Evolutionary conservation across 305 asterid species (phyloP), one percentile per base, ranked within the genome.

Genomic region (Fraxinus nigra): DNA sequence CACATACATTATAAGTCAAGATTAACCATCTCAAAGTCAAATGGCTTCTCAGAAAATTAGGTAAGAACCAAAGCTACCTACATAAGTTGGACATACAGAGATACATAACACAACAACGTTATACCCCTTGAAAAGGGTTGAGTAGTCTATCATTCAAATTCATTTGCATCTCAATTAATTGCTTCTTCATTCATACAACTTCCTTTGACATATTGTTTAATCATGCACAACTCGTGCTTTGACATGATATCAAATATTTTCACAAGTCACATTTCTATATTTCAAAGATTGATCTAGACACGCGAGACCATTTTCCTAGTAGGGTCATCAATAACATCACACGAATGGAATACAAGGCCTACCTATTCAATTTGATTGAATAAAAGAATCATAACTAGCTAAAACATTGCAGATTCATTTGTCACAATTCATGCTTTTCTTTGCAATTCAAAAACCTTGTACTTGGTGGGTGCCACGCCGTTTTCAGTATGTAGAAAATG

Each of bases 371-470:
- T 28, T 85, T 67, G 56, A 24, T 70, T 85, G 85, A 78, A 85
- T 79, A 73, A 48, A 87, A 63, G 83, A 85, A 85, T 81, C 40
- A 69, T 72, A 72, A 79, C 77, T 80, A 84, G 89, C 78, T 75
- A 78, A 69, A 78, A 43, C 81, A 33, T 40, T 51, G 38, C 46
- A 70, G 83, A 80, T 72, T 80, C 83, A 78, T 63, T 76, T 43
- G 69, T 77, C 40, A 32, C 30, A 65, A 75, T 72, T 73, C 22
- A 72, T 26, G 51, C 30, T 59, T 22, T 37, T 35, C 78, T 67
- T 10, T 54, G 80, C 77, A 82, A 65, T 1, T 14, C 59, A 78
- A 51, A n/a, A 75, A 76, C 59, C 46, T 38, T 0, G 46, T 38
- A 38, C 13, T n/a, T 1, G 73, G 82, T 80, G 79, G 43, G 54